These are phyloP conservation scores for Cephalotrichum gorgonifer DNA, from an alignment of 2,329 filamentous ascomycete species.

Conservation along the genomic window DNA sequence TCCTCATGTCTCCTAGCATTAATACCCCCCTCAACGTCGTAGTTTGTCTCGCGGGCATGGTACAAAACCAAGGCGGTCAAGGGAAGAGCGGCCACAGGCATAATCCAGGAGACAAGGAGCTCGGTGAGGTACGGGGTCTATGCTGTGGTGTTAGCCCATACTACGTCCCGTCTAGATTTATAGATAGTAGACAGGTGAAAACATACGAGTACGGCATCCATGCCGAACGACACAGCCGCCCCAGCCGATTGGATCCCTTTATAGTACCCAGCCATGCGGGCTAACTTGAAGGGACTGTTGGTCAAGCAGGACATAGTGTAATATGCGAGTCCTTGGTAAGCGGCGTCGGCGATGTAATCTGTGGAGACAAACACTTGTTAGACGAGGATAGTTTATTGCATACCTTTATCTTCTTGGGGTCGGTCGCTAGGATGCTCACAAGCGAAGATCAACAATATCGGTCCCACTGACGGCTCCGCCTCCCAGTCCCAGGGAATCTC, in stretches of 20 bases:
- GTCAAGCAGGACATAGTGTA: constrained; percentile 68
- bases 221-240: constrained; percentile 38
- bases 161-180: too few relatives aligned
- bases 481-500: constrained; percentile 16
- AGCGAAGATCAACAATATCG: constrained; percentile 13
- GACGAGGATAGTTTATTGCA: too few relatives aligned
- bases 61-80: constrained; percentile 12
- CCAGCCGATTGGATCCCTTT: constrained; percentile 73
- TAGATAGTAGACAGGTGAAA: background rate
- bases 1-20: constrained; percentile 9
- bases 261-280: constrained; percentile 71
- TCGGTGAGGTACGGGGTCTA: constrained; percentile 14
- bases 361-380: too few relatives aligned
- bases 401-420: too few relatives aligned
- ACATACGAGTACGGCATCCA: constrained; percentile 21
- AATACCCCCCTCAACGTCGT: constrained; percentile 12
- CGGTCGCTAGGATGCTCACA: background rate
- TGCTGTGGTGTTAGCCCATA: background rate
- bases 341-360: constrained; percentile 16
- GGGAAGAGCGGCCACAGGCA: constrained; percentile 13
- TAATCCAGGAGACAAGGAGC: constrained; percentile 14
- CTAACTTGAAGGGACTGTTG: constrained; percentile 62
- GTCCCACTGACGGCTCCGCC: constrained; percentile 12
- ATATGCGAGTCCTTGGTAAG: constrained; percentile 44
- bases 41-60: constrained; percentile 13